Conservation (phyloP, 2,329 filamentous ascomycete species). For the Ophiostoma perfectum region DNA sequence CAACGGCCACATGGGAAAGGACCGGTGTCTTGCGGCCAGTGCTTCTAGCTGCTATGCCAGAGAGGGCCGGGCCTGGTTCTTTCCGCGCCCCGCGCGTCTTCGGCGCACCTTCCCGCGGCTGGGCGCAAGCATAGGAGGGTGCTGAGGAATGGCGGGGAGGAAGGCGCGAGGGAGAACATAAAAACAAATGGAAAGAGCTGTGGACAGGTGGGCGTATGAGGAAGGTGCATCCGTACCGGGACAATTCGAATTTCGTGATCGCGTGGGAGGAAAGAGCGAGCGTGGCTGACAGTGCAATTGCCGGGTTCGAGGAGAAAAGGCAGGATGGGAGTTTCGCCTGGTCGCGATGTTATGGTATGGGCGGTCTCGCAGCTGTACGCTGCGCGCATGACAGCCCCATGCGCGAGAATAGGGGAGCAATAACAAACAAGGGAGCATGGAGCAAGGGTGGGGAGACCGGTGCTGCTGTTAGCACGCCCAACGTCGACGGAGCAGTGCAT, state of each 20-base stretch:
- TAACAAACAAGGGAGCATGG: slow-evolving; percentile 19
- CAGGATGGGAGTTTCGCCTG: background rate
- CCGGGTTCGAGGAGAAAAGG: background rate
- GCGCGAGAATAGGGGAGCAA: slow-evolving; percentile 20
- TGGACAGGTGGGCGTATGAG: background rate
- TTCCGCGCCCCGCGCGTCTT: background rate
- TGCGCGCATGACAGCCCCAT: background rate
- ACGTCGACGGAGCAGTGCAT: background rate
- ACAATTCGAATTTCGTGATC: background rate
- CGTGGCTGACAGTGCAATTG: background rate
- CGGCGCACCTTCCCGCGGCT: background rate
- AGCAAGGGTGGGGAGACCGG: background rate
- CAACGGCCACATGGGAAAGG: background rate
- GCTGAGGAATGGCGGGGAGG: slow-evolving; percentile 4
- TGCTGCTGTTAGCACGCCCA: background rate
- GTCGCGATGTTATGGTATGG: slow-evolving; percentile 1
- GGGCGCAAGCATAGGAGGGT: background rate
- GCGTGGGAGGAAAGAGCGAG: background rate
- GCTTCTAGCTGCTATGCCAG: background rate
- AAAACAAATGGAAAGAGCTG: slow-evolving; percentile 3
- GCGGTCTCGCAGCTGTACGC: background rate
- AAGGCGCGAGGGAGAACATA: background rate
- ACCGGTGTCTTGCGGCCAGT: background rate
- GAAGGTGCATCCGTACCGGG: background rate
- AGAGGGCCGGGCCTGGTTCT: background rate